A percentile compares a stretch with the other conserved stretches of the same genome.
These are phyloP conservation scores for Oryza brachyantha DNA, from an alignment of 176 grass and related monocot genomes.

Conservation along the genomic window DNA sequence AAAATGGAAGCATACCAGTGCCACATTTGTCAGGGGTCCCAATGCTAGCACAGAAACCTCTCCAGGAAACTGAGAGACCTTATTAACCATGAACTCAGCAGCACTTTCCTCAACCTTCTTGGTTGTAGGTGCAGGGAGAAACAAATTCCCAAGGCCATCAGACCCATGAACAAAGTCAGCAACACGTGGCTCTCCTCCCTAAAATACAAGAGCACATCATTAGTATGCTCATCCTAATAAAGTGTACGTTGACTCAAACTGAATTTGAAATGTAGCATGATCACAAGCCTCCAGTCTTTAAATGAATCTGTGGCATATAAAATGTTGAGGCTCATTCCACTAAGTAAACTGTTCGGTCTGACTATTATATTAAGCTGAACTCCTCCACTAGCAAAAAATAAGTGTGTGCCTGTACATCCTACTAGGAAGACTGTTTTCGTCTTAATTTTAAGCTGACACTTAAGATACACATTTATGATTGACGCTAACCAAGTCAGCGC, in stretches of 20 bases:
- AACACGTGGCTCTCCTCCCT: conserved; percentile 68
- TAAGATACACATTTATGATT: background rate
- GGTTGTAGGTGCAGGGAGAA: conserved; percentile 60
- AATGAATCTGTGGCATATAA: conserved; percentile 11
- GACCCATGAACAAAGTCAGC: conserved; percentile 89
- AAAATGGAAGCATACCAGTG: conserved; percentile 55
- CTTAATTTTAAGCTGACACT: background rate
- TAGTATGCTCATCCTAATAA: conserved; percentile 23
- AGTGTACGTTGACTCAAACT: background rate
- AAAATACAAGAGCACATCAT: conserved; percentile 8
- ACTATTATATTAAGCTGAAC: background rate
- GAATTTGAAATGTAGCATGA: background rate
- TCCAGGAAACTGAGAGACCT: conserved; percentile 76
- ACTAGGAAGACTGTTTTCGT: background rate
- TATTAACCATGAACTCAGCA: conserved; percentile 80
- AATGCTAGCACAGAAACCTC: conserved; percentile 82
- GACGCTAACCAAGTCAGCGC: conserved; percentile 2
- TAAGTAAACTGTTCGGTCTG: background rate
- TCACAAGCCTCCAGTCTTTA: background rate
- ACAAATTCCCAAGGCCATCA: conserved; percentile 89
- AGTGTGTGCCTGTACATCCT: background rate
- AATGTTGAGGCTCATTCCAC: conserved; percentile 11
- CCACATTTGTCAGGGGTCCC: conserved; percentile 86
- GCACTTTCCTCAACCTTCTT: conserved; percentile 70
- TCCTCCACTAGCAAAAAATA: background rate